phyloP scores from a whole-genome alignment of 352 stramenopile species.

The Phytophthora brassicae region DNA sequence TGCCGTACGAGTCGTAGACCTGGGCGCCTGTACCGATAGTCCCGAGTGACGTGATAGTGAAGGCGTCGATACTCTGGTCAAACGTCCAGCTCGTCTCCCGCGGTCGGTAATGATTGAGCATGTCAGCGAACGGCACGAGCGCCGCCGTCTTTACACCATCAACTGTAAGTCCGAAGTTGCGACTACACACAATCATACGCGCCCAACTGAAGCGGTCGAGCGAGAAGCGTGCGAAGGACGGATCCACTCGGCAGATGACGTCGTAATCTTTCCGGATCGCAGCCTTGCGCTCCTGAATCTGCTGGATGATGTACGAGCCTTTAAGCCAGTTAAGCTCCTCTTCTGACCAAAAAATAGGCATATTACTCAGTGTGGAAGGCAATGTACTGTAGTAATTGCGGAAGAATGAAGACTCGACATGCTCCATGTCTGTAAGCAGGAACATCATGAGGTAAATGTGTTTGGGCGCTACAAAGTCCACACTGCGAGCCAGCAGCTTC shows the following conservation, averaged over 20 bases:
- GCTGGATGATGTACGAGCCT: slow-evolving; percentile 90
- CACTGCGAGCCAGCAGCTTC: slow-evolving; percentile 89
- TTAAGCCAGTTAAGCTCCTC: slow-evolving; percentile 93
- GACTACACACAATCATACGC: slow-evolving; percentile 97
- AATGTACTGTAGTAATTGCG: slow-evolving; percentile 98
- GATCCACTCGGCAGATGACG: slow-evolving; percentile 93
- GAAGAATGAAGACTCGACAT: slow-evolving; percentile 84
- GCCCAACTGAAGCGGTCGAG: slow-evolving; percentile 98
- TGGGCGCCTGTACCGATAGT: slow-evolving; percentile 85
- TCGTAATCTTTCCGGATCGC: slow-evolving; percentile 98
- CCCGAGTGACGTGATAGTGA: slow-evolving; percentile 89
- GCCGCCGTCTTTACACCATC: slow-evolving; percentile 96
- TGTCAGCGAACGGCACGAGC: slow-evolving; percentile 98
- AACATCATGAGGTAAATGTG: slow-evolving; percentile 99
- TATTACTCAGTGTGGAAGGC: slow-evolving; percentile 94
- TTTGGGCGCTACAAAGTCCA: slow-evolving; percentile 98
- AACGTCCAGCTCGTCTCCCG: slow-evolving; percentile 96
- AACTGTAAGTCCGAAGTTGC: slow-evolving; percentile 99
- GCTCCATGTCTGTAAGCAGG: slow-evolving; percentile 96
- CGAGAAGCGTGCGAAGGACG: slow-evolving; percentile 91
- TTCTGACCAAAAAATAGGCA: slow-evolving; percentile 99
- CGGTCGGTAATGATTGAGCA: slow-evolving; percentile 99
- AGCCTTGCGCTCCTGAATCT: slow-evolving; percentile 95
- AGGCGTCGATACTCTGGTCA: slow-evolving; percentile 79
- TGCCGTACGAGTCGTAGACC: slow-evolving; percentile 99